These are phyloP conservation scores for Eucalyptus microcorys DNA, from an alignment of 345 rosid genomes.

Conservation along the genomic window DNA sequence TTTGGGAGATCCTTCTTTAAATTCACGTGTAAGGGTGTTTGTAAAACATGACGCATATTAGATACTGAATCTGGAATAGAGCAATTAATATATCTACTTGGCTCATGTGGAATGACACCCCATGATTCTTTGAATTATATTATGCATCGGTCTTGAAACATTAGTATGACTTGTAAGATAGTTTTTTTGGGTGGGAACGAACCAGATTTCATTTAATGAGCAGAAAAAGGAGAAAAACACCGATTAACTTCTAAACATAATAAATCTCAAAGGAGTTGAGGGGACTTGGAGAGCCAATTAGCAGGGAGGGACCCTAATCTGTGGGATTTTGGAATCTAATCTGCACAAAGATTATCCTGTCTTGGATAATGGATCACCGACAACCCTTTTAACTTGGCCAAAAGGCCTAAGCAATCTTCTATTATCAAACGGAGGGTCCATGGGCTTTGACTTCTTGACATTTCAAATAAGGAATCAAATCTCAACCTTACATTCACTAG, in stretches of 20 bases:
- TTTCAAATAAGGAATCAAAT: background rate
- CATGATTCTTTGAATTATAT: background rate
- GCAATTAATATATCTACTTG: background rate
- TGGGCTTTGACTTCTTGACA: background rate
- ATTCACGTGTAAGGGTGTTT: background rate
- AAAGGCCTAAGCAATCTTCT: background rate
- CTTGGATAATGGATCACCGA: background rate
- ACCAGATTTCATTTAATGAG: background rate
- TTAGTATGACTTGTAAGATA: background rate
- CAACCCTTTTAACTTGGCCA: background rate
- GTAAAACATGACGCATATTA: accelerated
- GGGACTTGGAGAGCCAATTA: background rate
- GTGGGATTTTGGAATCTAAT: background rate
- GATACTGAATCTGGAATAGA: background rate
- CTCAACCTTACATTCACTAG: background rate
- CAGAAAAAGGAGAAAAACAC: background rate
- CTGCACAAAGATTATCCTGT: background rate
- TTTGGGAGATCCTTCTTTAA: background rate
- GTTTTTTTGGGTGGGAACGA: background rate
- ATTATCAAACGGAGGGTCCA: background rate
- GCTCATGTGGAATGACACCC: background rate
- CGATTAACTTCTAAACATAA: accelerated
- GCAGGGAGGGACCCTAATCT: background rate
- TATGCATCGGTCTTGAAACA: background rate
- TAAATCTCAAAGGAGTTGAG: background rate